Evolutionary conservation across 148 eudicot genomes (phyloP), one percentile per base, ranked within the genome.

Genomic region (Diospyros lotus): DNA sequence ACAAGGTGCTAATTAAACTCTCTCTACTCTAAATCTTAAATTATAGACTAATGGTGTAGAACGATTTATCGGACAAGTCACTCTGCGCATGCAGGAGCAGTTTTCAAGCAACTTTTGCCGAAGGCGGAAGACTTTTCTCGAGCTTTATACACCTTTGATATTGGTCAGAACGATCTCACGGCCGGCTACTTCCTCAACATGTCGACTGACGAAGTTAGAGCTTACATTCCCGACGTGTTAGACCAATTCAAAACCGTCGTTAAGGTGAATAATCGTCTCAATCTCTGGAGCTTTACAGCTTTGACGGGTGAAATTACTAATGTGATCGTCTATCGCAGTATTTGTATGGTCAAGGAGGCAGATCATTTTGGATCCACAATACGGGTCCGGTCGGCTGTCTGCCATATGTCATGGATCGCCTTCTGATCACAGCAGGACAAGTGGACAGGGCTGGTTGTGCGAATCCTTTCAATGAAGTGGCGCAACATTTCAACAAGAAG

Each of bases 291-390:
- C 12, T 55, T 10, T 1, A 48, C 8, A 48, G 52, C 52, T 48
- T 48, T 4, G 0, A 4, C 4, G 52, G 4, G 28, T 28, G 28
- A 28, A 28, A 28, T 28, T 28, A 28, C 28, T 28, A 28, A 28
- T 28, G 28, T 28, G 28, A 28, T 28, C 28, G 28, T 53, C 18
- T 54, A 28, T 41, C 14, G 17, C 75, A 77, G 79, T 11, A 73
- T 75, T 66, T 94, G 73, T 85, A 94, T 69, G 76, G 54, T 14
- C 79, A 78, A 79, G 98, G 96, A 75, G 97, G 92, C 6, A 87
- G 96, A 78, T 90, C 86, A 15, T 94, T 88, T 80, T 94, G 98
- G 98, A 86, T 94, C 80, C 98, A 94, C 79, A 92, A 94, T 54
- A 94, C 98, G 4, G 98, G 96, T 4, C 98, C 98, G 2, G 78